Conservation (phyloP, 352 stramenopile species). For the Phytophthora fragariaefolia region DNA sequence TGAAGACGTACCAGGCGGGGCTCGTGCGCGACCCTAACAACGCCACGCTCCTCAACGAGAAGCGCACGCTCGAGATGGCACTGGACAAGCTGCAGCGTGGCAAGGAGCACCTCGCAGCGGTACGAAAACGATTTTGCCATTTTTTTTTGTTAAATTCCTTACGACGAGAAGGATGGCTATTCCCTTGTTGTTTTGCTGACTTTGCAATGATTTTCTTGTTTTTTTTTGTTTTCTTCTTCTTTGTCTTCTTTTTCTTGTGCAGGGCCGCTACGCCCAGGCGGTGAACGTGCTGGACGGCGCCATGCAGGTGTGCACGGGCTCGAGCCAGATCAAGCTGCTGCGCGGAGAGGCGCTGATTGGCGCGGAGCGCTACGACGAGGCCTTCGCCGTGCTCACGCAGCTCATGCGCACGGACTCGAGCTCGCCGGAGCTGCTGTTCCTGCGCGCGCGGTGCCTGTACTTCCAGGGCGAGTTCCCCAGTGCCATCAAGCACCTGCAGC, state of each 20-base stretch:
- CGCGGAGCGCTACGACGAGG: conserved; percentile 83
- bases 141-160: conserved; percentile 3
- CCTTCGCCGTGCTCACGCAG: conserved; percentile 81
- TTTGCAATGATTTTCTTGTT: not conserved
- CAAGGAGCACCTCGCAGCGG: conserved; percentile 71
- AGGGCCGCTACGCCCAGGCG: conserved; percentile 75
- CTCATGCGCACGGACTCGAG: conserved; percentile 86
- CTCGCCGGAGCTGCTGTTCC: conserved; percentile 85
- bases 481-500: conserved; percentile 93
- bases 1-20: conserved; percentile 81
- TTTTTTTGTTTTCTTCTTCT: conserved; percentile 9
- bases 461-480: conserved; percentile 93
- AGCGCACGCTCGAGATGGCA: conserved; percentile 82
- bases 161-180: too few species aligned
- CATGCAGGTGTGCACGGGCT: conserved; percentile 69
- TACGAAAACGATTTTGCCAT: conserved; percentile 28
- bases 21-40: conserved; percentile 85
- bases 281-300: conserved; percentile 77
- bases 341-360: conserved; percentile 79
- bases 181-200: too few species aligned
- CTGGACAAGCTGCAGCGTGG: conserved; percentile 79
- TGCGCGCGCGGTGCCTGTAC: conserved; percentile 91
- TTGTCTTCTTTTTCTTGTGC: too few species aligned
- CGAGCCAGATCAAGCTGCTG: conserved; percentile 74
- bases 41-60: conserved; percentile 73